Evolutionary conservation across 176 grass and related monocot genomes (phyloP), one percentile per base, ranked within the genome.

Genomic region (Ampelocalamus luodianensis): DNA sequence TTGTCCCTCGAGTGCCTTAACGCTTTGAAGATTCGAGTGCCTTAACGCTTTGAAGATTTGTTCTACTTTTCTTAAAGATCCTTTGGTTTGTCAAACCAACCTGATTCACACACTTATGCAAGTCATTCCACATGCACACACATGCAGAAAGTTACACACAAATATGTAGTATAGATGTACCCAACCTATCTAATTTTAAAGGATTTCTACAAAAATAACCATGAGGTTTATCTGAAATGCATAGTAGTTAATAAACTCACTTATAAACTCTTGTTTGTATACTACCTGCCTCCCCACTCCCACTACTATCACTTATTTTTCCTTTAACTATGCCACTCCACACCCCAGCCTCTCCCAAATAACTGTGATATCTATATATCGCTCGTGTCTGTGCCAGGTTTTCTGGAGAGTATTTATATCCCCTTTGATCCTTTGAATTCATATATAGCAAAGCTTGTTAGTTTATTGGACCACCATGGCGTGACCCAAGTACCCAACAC

Each of bases 381-480:
- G 14, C 72, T 72, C 46, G 2, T 49, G 65, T 82, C 79, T n/a
- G 39, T 79, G 46, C 49, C 55, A 76, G 37, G 36, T 82, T 79
- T 72, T 83, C 66, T 4, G 56, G 73, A 65, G 72, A 82, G 4
- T 82, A 64, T 80, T 14, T 14, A 44, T 59, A 64, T 46, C 71
- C 54, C 70, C 43, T 65, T 80, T 4, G 34, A 90, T 82, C 83
- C 46, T 49, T 49, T 78, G 76, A 59, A 74, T 82, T 82, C 77
- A 77, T 75, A 42, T 53, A 59, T 24, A 17, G 18, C 80, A 76
- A 84, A 84, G 75, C 26, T 64, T 10, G 26, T 14, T 64, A 64
- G 24, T 64, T 64, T 32, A 15, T 64, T 32, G 14, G 26, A 15
- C 13, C 61, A 64, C 61, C 61, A 32, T 32, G 61, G 61, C 10